These are phyloP conservation scores for Lactarius tabidus DNA, from an alignment of 768 basidiomycete species.

Conservation along the genomic window DNA sequence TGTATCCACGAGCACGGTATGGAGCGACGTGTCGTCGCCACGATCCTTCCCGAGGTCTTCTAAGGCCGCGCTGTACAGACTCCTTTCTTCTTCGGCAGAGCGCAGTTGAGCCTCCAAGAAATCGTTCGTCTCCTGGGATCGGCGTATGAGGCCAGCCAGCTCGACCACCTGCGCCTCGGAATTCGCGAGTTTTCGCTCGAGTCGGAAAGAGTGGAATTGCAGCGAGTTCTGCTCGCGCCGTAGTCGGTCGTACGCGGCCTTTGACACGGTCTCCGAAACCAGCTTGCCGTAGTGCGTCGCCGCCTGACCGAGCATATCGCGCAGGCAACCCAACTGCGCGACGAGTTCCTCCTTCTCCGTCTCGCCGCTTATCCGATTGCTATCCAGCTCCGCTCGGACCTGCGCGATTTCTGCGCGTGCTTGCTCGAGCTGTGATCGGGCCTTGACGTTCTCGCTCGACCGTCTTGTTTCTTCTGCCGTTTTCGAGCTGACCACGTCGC, in stretches of 20 bases:
- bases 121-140: slow-evolving; percentile 49
- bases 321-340: slow-evolving; percentile 49
- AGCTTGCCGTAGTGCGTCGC: slow-evolving; percentile 44
- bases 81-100: slow-evolving; percentile 27
- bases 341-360: slow-evolving; percentile 45
- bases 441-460: slow-evolving; percentile 33
- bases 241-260: slow-evolving; percentile 24
- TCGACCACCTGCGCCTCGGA: slow-evolving; percentile 64
- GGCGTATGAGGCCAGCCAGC: slow-evolving; percentile 57
- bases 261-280: slow-evolving; percentile 31
- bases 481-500: slow-evolving; percentile 40
- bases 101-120: slow-evolving; percentile 34
- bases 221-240: slow-evolving; percentile 37
- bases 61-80: slow-evolving; percentile 17
- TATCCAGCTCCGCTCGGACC: slow-evolving; percentile 34
- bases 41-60: slow-evolving; percentile 5
- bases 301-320: slow-evolving; percentile 41
- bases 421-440: slow-evolving; percentile 39
- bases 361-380: slow-evolving; percentile 33
- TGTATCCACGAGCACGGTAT: background rate
- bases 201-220: slow-evolving; percentile 44
- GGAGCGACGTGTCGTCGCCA: background rate
- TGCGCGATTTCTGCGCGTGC: slow-evolving; percentile 37
- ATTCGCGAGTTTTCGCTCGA: slow-evolving; percentile 67
- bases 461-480: slow-evolving; percentile 40